phyloP scores from a whole-genome alignment of 257 asterid species.

The Plantago ovata region DNA sequence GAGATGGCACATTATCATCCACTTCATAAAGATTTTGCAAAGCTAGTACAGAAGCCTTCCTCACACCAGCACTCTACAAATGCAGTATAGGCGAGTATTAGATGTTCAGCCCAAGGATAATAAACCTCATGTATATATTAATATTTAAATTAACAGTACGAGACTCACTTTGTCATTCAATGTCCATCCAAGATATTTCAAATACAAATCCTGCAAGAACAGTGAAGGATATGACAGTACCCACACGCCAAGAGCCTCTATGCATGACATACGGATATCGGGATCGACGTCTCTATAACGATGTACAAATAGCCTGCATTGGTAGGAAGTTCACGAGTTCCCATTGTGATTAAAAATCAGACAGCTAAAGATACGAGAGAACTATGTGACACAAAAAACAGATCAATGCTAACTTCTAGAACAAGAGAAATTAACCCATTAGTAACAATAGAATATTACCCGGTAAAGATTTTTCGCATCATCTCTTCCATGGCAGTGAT shows the following conservation, averaged over 20 bases:
- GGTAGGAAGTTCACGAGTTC: neutral
- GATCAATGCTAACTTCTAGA: slow-evolving; percentile 12
- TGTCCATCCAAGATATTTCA: slow-evolving; percentile 99
- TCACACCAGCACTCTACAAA: slow-evolving; percentile 87
- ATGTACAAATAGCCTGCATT: slow-evolving; percentile 86
- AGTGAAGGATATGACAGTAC: slow-evolving; percentile 85
- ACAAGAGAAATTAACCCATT: neutral
- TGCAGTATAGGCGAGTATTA: slow-evolving; percentile 15
- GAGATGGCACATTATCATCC: slow-evolving; percentile 95
- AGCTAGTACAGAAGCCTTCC: slow-evolving; percentile 89
- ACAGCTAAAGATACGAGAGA: slow-evolving; percentile 5
- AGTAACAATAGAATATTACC: slow-evolving; percentile 36
- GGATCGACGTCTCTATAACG: slow-evolving; percentile 96
- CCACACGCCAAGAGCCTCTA: slow-evolving; percentile 97
- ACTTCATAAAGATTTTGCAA: slow-evolving; percentile 91
- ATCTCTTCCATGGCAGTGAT: slow-evolving; percentile 84
- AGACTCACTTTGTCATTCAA: slow-evolving; percentile 88
- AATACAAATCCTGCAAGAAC: slow-evolving; percentile 93
- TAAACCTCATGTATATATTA: slow-evolving; percentile 4
- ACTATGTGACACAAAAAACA: slow-evolving; percentile 4
- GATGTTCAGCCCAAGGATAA: slow-evolving; percentile 21
- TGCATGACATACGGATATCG: slow-evolving; percentile 85
- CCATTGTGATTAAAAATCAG: slow-evolving; percentile 11
- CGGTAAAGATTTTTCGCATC: slow-evolving; percentile 91
- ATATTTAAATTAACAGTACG: slow-evolving; percentile 8